phyloP scores from a whole-genome alignment of 129 eudicot species.

The Escallonia rubra region DNA sequence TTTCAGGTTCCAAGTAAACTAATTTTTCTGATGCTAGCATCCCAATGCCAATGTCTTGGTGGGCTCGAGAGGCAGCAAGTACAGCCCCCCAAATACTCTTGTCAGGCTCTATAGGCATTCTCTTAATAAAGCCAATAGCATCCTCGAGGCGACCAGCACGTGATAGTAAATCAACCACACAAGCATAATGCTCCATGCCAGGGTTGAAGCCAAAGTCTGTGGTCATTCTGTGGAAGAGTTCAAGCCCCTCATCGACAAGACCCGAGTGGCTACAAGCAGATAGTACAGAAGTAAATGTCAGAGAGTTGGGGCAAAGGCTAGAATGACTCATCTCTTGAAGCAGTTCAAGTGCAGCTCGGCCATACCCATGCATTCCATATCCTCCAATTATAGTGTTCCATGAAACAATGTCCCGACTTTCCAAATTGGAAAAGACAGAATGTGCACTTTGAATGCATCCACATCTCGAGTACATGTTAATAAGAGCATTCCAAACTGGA shows the following conservation, averaged over 20 bases:
- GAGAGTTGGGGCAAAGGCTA: conserved; percentile 28
- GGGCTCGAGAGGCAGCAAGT: conserved; percentile 29
- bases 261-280: conserved; percentile 51
- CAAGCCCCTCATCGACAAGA: conserved; percentile 34
- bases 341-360: conserved; percentile 21
- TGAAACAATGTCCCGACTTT: conserved; percentile 25
- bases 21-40: conserved; percentile 32
- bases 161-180: conserved; percentile 38
- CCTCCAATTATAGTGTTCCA: conserved; percentile 42
- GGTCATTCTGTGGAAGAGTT: conserved; percentile 24
- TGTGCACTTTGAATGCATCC: conserved; percentile 27
- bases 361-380: conserved; percentile 30
- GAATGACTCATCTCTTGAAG: conserved; percentile 25
- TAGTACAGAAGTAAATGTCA: conserved; percentile 32
- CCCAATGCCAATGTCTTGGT: conserved; percentile 19
- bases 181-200: conserved; percentile 30
- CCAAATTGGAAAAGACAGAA: conserved; percentile 28
- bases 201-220: conserved; percentile 23
- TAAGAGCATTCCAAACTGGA: conserved; percentile 30
- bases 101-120: conserved; percentile 27
- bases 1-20: conserved; percentile 32
- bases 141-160: conserved; percentile 41
- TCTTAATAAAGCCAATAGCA: conserved; percentile 17
- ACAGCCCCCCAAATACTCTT: conserved; percentile 40
- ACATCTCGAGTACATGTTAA: conserved; percentile 36